Conservation (phyloP, 306 rosid genomes). For the Ziziphus jujuba region DNA sequence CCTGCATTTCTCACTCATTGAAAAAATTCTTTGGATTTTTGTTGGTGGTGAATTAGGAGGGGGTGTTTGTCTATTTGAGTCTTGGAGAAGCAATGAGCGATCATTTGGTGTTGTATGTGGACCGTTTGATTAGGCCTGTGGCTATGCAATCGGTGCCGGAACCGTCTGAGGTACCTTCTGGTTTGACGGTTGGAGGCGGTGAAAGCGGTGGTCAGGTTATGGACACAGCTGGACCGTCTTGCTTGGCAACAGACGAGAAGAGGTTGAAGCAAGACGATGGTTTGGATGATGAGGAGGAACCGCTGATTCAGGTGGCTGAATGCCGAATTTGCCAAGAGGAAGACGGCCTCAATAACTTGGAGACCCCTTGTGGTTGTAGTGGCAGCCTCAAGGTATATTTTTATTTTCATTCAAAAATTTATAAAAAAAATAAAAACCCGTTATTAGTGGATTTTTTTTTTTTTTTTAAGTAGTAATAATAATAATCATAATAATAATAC, state of each 20-base stretch:
- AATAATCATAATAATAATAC: too few species aligned
- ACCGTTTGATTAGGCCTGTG: conserved; percentile 54
- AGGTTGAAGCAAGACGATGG: conserved; percentile 25
- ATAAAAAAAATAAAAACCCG: not conserved
- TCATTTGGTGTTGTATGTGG: conserved; percentile 76
- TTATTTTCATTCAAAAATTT: not conserved
- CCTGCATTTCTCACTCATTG: not conserved
- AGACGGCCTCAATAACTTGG: conserved; percentile 66
- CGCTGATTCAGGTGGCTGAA: conserved; percentile 73
- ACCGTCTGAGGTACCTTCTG: conserved; percentile 42
- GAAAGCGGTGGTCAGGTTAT: not conserved
- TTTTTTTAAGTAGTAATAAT: too few species aligned
- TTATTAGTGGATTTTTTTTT: not conserved
- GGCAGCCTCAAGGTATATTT: conserved; percentile 86
- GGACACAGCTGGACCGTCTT: conserved; percentile 36
- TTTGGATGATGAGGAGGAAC: conserved; percentile 66
- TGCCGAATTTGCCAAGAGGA: conserved; percentile 99
- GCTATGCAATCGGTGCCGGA: conserved; percentile 45
- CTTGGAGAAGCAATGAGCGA: conserved; percentile 62
- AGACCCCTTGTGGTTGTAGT: conserved; percentile 85
- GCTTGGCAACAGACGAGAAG: conserved; percentile 25
- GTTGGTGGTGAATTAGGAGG: conserved; percentile 26
- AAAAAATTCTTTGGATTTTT: not conserved
- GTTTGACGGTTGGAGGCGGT: conserved; percentile 12
- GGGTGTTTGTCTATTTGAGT: not conserved